Evolutionary conservation across 2,329 filamentous ascomycete species (phyloP), one percentile per base, ranked within the genome.

Genomic region (Chalaropsis thielavioides): DNA sequence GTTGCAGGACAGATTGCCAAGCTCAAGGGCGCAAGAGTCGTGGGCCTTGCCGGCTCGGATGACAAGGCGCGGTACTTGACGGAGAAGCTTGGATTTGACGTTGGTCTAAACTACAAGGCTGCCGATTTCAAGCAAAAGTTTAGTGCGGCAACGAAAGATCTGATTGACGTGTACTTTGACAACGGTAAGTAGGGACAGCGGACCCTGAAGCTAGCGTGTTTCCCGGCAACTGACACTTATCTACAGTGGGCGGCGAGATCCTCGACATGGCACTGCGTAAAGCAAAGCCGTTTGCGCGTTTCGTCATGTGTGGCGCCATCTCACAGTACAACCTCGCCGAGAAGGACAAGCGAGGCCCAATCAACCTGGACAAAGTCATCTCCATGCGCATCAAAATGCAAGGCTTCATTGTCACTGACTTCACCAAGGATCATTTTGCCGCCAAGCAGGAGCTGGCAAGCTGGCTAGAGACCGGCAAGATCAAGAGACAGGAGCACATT

Each of bases 1-100:
- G 82, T 92, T 0, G 88, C 83, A 0, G 88, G 87, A 0, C 89
- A 92, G 75, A 89, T 92, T 69, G 87, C 87, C 19, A 90, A 89
- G 77, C 75, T 90, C 63, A 83, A 84, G 73, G 88, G 86, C 13
- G 75, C 76, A 60, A 69, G 78, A 2, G 83, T 89, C 13, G 73
- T 87, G 24, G 87, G 86, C 6, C 78, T 89, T 68, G 85, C 85
- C 0, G 87, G 87, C 0, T 81, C 79, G 64, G 79, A 83, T 43
- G 83, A 86, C 44, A 90, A 90, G 76, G 88, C 83, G 69, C 74
- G 77, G 61, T 89, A 86, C 80, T 73, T 91, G 68, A 80, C 76
- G 2, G 75, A 81, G 67, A 82, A 85, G 70, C 75, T 89, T 27
- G 85, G 86, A 1, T 87, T 87, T 67, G 86, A 89, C 70, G 79